Evolutionary conservation across 2,329 filamentous ascomycete species (phyloP).

Genomic region (Aureobasidium leucospermi): DNA sequence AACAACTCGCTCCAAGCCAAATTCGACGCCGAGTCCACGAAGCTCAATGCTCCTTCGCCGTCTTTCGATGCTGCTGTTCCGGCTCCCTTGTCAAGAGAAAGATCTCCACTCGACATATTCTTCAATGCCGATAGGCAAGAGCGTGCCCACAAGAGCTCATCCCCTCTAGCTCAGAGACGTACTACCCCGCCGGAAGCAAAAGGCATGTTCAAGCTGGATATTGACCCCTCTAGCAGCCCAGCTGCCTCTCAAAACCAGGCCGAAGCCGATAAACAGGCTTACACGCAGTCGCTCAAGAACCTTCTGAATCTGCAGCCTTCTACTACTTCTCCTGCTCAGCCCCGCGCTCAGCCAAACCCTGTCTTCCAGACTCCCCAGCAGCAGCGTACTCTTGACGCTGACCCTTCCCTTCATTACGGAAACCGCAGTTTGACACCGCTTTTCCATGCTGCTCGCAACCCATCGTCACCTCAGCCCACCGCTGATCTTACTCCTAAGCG

Average conservation of each 20-base stretch:
- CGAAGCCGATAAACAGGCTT: conserved; percentile 45
- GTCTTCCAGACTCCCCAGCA: conserved; percentile 17
- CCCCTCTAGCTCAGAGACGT: conserved; percentile 20
- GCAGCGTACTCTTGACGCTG: conserved; percentile 5
- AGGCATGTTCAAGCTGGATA: conserved; percentile 58
- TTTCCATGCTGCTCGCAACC: conserved; percentile 40
- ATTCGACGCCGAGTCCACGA: conserved; percentile 32
- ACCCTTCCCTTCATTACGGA: conserved; percentile 22
- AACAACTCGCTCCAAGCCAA: conserved; percentile 37
- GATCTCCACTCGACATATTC: conserved; percentile 81
- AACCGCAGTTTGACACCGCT: conserved; percentile 42
- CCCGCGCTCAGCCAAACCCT: conserved; percentile 18
- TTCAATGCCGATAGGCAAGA: conserved; percentile 83
- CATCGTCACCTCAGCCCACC: conserved; percentile 17
- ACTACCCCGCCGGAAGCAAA: conserved; percentile 3
- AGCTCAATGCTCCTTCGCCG: conserved; percentile 11
- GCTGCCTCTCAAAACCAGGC: conserved; percentile 29
- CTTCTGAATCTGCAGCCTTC: conserved; percentile 27
- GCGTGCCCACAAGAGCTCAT: conserved; percentile 52
- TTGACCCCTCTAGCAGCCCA: conserved; percentile 48
- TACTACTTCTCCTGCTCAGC: conserved; percentile 18
- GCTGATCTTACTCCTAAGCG: conserved; percentile 15
- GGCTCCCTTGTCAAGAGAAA: conserved; percentile 31
- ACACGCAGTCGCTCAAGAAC: conserved; percentile 38
- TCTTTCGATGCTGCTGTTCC: background rate